Base-by-base conservation (phyloP, 2,329 filamentous ascomycete genomes). In the Pseudocercospora cruenta region DNA sequence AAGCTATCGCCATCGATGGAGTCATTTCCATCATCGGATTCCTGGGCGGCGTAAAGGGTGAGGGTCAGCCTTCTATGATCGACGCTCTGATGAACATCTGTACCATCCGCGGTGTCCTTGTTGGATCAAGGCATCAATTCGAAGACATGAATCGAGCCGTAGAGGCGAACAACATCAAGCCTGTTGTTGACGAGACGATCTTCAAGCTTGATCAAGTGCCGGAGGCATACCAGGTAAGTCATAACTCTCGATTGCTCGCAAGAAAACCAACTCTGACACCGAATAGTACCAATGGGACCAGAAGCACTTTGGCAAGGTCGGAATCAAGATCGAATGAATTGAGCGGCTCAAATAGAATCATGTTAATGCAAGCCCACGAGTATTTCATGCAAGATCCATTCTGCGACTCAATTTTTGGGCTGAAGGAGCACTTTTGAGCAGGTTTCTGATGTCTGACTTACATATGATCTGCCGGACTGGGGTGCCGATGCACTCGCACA, bases 131-230 rank as follows among this genome's bases (percentile, higher is more conserved):
- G 70, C 77, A 80, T 43, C 81, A 86, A 73, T 86, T 88, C 76
- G 82, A 86, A 72, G 86, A 87, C 31, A 88, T 89, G 87, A 83
- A 85, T 67, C 74, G 78, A 14, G 84, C 85, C 0, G 85, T 89
- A 63, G 86, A 88, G 76, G 82, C 80, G 16, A 87, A 87, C 65
- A 76, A 87, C 67, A 85, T 89, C 70, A 83, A 86, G 67, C 87
- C 87, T 1, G 79, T 88, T 21, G 81, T 88, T 19, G 87, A 89
- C 71, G 78, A 84, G 71, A 86, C 85, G 77, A 80, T 85, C 12
- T 89, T 87, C 72, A 78, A 77, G 39, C 76, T 89, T 5, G 81
- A 83, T 22, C 73, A 87, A 70, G 74, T 81, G 4, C 84, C 82
- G 73, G 84, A 85, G 21, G 84, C 83, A 0, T 85, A 84, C 70